These are phyloP conservation scores for Ophiosphaerella korrae DNA, from an alignment of 2,329 filamentous ascomycete species.

Conservation along the genomic window DNA sequence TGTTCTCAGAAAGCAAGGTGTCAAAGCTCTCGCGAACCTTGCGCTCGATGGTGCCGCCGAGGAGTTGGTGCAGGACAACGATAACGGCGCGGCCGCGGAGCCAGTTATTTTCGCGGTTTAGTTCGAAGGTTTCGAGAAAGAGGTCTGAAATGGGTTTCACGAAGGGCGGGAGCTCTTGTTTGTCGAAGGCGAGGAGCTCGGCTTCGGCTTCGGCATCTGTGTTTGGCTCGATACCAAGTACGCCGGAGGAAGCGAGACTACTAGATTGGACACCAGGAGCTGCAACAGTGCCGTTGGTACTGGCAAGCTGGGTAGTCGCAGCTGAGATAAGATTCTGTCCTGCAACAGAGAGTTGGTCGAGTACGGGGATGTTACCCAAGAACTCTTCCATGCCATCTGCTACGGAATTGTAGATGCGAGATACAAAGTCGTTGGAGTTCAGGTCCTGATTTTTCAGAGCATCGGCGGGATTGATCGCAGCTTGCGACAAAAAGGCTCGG, in stretches of 20 bases:
- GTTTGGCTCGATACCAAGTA: slow-evolving; percentile 54
- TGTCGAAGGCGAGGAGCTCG: slow-evolving; percentile 90
- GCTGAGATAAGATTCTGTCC: slow-evolving; percentile 89
- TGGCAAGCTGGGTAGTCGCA: slow-evolving; percentile 60
- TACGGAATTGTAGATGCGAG: slow-evolving; percentile 93
- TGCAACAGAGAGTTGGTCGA: slow-evolving; percentile 91
- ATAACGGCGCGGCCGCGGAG: slow-evolving; percentile 93
- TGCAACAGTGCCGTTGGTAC: slow-evolving; percentile 28
- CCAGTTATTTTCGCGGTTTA: slow-evolving; percentile 97
- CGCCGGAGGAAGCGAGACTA: slow-evolving; percentile 16
- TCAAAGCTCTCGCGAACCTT: slow-evolving; percentile 88
- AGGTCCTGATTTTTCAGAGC: slow-evolving; percentile 64
- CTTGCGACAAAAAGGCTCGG: slow-evolving; percentile 85
- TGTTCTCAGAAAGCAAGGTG: slow-evolving; percentile 75
- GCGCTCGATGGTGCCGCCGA: slow-evolving; percentile 94
- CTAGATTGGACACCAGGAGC: slow-evolving; percentile 13
- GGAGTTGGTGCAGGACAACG: slow-evolving; percentile 91
- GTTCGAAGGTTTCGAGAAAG: slow-evolving; percentile 92
- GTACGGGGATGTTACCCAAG: slow-evolving; percentile 89
- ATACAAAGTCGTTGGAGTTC: slow-evolving; percentile 78
- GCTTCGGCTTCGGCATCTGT: slow-evolving; percentile 81
- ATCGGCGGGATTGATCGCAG: slow-evolving; percentile 74
- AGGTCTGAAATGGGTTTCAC: slow-evolving; percentile 98
- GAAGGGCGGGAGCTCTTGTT: slow-evolving; percentile 81
- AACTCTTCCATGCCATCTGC: slow-evolving; percentile 99